These are phyloP conservation scores for Wickerhamomyces sp. DNA, from an alignment of 1,139 yeast species.

Conservation along the genomic window DNA sequence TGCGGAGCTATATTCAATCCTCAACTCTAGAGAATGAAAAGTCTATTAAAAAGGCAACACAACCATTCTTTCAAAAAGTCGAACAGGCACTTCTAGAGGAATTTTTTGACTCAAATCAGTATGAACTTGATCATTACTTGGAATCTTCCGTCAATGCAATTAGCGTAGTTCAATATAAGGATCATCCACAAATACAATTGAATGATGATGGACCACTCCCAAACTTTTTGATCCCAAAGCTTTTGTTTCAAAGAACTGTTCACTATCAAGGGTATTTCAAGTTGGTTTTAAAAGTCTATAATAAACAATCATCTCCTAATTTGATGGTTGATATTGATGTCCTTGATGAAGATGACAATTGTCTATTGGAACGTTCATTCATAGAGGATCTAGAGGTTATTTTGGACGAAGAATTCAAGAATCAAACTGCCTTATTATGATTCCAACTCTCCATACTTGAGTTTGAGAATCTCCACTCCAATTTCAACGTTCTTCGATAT, in stretches of 20 bases:
- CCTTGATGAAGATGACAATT: not conserved
- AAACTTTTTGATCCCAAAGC: not conserved
- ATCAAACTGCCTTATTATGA: not conserved
- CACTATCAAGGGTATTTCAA: not conserved
- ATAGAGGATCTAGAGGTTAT: not conserved
- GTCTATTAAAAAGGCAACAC: no score
- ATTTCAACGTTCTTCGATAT: constrained; percentile 18
- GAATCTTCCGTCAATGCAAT: not conserved
- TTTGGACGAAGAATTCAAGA: not conserved
- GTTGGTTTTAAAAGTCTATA: no score
- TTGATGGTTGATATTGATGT: not conserved
- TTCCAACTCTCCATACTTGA: not conserved
- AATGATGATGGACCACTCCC: not conserved
- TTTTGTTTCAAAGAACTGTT: not conserved
- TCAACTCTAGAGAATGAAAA: no score
- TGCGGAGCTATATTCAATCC: no score
- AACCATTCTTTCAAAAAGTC: no score
- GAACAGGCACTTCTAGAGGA: no score
- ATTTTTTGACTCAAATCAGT: not conserved
- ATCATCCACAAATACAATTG: not conserved
- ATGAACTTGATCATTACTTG: not conserved
- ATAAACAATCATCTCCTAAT: not conserved
- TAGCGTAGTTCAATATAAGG: not conserved
- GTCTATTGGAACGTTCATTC: not conserved
- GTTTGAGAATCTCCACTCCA: constrained; percentile 17